Evolutionary conservation across 2,329 filamentous ascomycete species (phyloP), one percentile per base, ranked within the genome.

Genomic region (Biscogniauxia sp.): DNA sequence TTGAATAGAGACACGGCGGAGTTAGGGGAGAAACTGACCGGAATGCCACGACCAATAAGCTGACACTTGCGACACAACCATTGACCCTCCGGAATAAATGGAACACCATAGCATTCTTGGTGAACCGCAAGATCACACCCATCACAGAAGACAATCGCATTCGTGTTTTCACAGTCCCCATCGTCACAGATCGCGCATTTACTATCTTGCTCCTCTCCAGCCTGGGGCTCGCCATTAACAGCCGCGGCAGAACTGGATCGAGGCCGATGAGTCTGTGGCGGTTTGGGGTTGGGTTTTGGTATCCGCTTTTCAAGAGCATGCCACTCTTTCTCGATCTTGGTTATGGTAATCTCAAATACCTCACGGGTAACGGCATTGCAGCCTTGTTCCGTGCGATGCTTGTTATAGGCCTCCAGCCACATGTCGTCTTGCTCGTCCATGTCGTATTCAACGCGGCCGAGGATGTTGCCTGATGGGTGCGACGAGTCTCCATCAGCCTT

Each of bases 351-450:
- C 74, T 99, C 95, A 71, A 99, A 97, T 55, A 97, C 87, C 64
- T 96, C 93, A 20, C 93, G 91, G 54, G 93, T 96, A 69, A 99
- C 95, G 1, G 88, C 82, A 67, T 96, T 92, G 20, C 92, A 86
- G 53, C 89, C 87, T 66, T 90, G 85, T 23, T 85, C 83, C 72
- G 88, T 91, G 60, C 95, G 87, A 69, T 90, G 87, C 13, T 80
- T 78, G 70, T 99, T 99, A 73, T 94, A 87, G 49, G 87, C 85
- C 68, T 95, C 90, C 25, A 99, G 80, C 95, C 95, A 99, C 78
- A 93, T 92, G 67, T 97, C 93, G 74, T 99, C 95, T 72, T 99
- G 95, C 76, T 99, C 95, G 72, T 99, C 95, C 95, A 99, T 99
- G 75, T 99, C 95, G 74, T 99, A 99, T 74, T 99, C 95, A 20